These are phyloP conservation scores for Aschersonia sp. DNA, from an alignment of 2,329 filamentous ascomycete genomes.

Conservation along the genomic window DNA sequence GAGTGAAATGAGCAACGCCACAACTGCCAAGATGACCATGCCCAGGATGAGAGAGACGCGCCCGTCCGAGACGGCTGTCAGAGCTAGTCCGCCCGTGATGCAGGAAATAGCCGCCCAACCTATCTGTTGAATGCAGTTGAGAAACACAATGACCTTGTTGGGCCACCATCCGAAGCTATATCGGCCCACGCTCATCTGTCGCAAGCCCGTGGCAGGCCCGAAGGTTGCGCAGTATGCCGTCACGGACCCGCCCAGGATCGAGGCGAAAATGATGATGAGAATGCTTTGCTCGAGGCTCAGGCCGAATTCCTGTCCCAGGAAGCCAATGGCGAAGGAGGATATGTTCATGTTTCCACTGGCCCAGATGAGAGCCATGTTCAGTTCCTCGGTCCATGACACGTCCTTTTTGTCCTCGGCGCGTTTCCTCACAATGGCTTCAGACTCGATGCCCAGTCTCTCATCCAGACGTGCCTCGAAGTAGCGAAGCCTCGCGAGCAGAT, in stretches of 20 bases:
- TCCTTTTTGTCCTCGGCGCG: slow-evolving; percentile 23
- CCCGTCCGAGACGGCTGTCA: slow-evolving; percentile 29
- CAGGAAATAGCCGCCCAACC: slow-evolving; percentile 36
- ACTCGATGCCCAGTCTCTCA: slow-evolving; percentile 31
- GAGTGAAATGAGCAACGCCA: slow-evolving; percentile 35
- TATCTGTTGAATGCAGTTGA: slow-evolving; percentile 22
- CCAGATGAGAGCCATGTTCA: slow-evolving; percentile 37
- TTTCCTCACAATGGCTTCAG: slow-evolving; percentile 29
- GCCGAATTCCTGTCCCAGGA: slow-evolving; percentile 33
- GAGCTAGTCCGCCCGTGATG: slow-evolving; percentile 34
- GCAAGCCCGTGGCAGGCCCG: slow-evolving; percentile 32
- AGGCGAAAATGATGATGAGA: slow-evolving; percentile 28
- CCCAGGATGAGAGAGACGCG: slow-evolving; percentile 33
- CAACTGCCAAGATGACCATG: slow-evolving; percentile 34
- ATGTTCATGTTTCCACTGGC: slow-evolving; percentile 35
- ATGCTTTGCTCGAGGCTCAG: slow-evolving; percentile 28
- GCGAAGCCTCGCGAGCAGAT: slow-evolving; percentile 21
- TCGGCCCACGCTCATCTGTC: slow-evolving; percentile 33
- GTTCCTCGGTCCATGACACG: slow-evolving; percentile 21
- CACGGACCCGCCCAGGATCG: slow-evolving; percentile 18
- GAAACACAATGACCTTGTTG: slow-evolving; percentile 30
- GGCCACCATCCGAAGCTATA: slow-evolving; percentile 38
- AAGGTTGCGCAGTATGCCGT: slow-evolving; percentile 34
- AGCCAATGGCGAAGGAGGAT: slow-evolving; percentile 35
- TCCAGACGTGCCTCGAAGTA: slow-evolving; percentile 28